Conservation (phyloP, 345 rosid species). For the Firmiana major region DNA sequence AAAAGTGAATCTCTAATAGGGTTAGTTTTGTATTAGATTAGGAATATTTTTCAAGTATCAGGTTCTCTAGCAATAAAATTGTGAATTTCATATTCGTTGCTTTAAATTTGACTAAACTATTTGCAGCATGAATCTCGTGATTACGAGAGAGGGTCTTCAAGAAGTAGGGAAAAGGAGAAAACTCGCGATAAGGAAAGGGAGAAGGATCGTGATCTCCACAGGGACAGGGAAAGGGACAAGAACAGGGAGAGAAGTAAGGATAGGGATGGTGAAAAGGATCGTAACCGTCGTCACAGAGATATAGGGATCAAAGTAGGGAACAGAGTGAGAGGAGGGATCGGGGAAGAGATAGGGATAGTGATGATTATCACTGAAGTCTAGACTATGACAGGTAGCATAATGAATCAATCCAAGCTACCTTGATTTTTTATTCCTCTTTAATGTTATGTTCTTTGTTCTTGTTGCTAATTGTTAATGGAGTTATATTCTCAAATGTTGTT, state of each 20-base stretch:
- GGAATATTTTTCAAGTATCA: background rate
- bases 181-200: conserved; percentile 41
- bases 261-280: conserved; percentile 47
- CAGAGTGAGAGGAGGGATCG: conserved; percentile 76
- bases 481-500: background rate
- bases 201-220: conserved; percentile 21
- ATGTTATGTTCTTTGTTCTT: background rate
- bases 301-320: conserved; percentile 55
- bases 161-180: conserved; percentile 58
- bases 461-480: background rate
- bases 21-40: background rate
- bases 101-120: background rate
- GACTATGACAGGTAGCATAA: conserved; percentile 60
- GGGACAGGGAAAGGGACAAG: conserved; percentile 39
- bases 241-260: conserved; percentile 32
- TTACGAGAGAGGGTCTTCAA: conserved; percentile 62
- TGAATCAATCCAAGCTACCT: background rate
- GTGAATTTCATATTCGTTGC: background rate
- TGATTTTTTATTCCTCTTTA: background rate
- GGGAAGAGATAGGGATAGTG: conserved; percentile 64
- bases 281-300: conserved; percentile 57
- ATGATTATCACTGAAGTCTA: conserved; percentile 47
- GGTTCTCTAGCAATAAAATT: background rate
- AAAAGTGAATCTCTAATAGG: background rate
- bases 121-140: conserved; percentile 65